These are phyloP conservation scores for Begonia masoniana DNA, from an alignment of 306 rosid species.

Conservation along the genomic window DNA sequence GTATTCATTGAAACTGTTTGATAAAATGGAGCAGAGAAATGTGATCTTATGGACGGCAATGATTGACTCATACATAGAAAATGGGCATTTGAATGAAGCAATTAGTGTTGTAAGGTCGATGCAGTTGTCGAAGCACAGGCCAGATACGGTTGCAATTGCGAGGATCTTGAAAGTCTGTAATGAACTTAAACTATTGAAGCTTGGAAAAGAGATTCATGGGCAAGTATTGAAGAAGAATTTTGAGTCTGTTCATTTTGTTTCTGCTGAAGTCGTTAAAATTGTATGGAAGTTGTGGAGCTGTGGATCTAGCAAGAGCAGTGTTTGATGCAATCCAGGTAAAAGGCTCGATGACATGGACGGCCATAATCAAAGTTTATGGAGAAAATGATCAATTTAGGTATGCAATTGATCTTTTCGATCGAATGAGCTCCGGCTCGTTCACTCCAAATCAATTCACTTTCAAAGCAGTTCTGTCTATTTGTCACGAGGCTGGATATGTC, in stretches of 20 bases:
- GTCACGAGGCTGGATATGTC: conserved; percentile 56
- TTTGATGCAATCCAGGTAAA: conserved; percentile 41
- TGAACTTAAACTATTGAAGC: conserved; percentile 34
- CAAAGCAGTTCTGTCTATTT: conserved; percentile 41
- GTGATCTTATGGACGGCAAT: conserved; percentile 71
- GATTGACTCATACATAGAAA: conserved; percentile 51
- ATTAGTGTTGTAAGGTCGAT: conserved; percentile 45
- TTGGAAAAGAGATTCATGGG: conserved; percentile 69
- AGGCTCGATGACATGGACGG: conserved; percentile 79
- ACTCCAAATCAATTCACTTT: conserved; percentile 60
- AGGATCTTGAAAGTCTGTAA: conserved; percentile 48
- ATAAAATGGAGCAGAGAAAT: conserved; percentile 38
- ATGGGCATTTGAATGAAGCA: conserved; percentile 31
- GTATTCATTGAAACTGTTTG: conserved; percentile 39
- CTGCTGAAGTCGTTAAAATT: conserved; percentile 47
- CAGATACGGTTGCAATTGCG: conserved; percentile 50
- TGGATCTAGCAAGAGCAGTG: conserved; percentile 32
- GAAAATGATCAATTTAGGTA: conserved; percentile 29
- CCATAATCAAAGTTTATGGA: conserved; percentile 56
- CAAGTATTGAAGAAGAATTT: conserved; percentile 49
- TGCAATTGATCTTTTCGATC: conserved; percentile 42
- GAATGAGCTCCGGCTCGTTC: conserved; percentile 29
- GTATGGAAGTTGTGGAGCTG: conserved; percentile 48
- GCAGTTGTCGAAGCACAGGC: conserved; percentile 53
- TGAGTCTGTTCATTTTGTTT: conserved; percentile 38